Conservation (phyloP, 2,329 filamentous ascomycete species). For the Fusarium paranaense region DNA sequence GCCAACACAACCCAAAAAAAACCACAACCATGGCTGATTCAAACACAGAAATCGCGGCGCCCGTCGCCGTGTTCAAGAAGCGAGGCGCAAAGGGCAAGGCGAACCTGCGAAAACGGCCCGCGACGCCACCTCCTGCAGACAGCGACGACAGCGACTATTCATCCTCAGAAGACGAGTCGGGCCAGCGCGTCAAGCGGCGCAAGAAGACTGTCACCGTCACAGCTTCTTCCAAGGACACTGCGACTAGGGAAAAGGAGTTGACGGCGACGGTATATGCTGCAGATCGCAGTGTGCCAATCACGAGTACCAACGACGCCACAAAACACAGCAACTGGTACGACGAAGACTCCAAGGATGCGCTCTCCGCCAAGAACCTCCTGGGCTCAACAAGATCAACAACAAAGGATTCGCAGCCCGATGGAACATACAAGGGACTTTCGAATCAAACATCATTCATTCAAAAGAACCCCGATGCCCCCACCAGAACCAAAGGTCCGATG, state of each 20-base stretch:
- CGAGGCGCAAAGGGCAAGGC: conserved; percentile 80
- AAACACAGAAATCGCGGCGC: conserved; percentile 50
- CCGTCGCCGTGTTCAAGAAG: conserved; percentile 85
- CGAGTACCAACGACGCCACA: conserved; percentile 85
- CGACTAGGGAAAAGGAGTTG: conserved; percentile 51
- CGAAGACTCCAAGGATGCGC: conserved; percentile 66
- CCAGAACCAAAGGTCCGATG: conserved; percentile 81
- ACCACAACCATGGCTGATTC: conserved; percentile 34
- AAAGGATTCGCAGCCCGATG: conserved; percentile 61
- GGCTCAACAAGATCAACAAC: conserved; percentile 63
- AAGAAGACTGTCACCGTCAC: conserved; percentile 76
- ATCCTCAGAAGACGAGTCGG: conserved; percentile 81
- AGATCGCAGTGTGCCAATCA: conserved; percentile 71
- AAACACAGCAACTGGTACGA: conserved; percentile 93
- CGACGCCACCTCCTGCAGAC: conserved; percentile 78
- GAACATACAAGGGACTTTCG: conserved; percentile 81
- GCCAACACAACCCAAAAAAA: neutral
- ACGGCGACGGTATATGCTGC: conserved; percentile 68
- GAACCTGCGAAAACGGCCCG: conserved; percentile 83
- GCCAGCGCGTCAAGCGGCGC: conserved; percentile 82
- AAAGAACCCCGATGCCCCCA: conserved; percentile 81
- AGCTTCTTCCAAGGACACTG: conserved; percentile 67
- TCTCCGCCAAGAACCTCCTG: conserved; percentile 66
- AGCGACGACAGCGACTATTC: conserved; percentile 72
- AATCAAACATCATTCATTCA: conserved; percentile 81